These are phyloP conservation scores for Cystobasidium pallidum DNA, from an alignment of 1,284 basidiomycete species.

Conservation along the genomic window DNA sequence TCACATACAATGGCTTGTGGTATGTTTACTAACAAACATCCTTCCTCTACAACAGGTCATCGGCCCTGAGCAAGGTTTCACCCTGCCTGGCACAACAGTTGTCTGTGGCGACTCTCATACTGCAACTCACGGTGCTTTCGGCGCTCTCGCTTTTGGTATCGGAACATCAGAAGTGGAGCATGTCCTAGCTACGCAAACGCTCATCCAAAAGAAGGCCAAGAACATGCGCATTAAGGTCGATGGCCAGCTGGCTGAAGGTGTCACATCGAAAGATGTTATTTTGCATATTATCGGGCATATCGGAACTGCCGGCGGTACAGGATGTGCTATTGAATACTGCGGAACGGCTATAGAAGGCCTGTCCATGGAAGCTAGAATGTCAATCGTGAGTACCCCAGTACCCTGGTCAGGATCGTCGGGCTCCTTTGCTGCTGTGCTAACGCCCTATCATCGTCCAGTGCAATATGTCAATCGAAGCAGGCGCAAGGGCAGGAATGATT, in stretches of 20 bases:
- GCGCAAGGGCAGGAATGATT: slow-evolving; percentile 87
- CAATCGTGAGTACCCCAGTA: slow-evolving; percentile 18
- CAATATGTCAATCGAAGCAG: slow-evolving; percentile 98
- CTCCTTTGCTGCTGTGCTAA: neutral
- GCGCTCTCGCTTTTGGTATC: slow-evolving; percentile 93
- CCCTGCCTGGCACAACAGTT: slow-evolving; percentile 87
- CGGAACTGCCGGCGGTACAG: slow-evolving; percentile 92
- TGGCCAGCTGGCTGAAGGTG: slow-evolving; percentile 80
- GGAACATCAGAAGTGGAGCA: slow-evolving; percentile 97
- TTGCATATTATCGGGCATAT: slow-evolving; percentile 92
- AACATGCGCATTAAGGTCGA: slow-evolving; percentile 95
- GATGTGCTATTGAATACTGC: slow-evolving; percentile 89
- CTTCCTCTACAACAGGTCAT: slow-evolving; percentile 62
- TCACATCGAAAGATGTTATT: slow-evolving; percentile 92
- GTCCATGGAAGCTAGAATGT: slow-evolving; percentile 77
- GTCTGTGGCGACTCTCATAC: slow-evolving; percentile 97
- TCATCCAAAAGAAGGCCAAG: slow-evolving; percentile 88
- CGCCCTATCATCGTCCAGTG: slow-evolving; percentile 61
- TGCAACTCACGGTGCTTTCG: slow-evolving; percentile 86
- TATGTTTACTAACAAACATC: neutral
- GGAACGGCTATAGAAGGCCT: slow-evolving; percentile 87
- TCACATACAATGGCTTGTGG: neutral
- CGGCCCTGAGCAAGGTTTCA: slow-evolving; percentile 95
- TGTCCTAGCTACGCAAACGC: slow-evolving; percentile 91
- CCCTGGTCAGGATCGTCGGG: too few relatives aligned